These are phyloP conservation scores for Rhododendron simsii DNA, from an alignment of 148 eudicot genomes.

Conservation along the genomic window DNA sequence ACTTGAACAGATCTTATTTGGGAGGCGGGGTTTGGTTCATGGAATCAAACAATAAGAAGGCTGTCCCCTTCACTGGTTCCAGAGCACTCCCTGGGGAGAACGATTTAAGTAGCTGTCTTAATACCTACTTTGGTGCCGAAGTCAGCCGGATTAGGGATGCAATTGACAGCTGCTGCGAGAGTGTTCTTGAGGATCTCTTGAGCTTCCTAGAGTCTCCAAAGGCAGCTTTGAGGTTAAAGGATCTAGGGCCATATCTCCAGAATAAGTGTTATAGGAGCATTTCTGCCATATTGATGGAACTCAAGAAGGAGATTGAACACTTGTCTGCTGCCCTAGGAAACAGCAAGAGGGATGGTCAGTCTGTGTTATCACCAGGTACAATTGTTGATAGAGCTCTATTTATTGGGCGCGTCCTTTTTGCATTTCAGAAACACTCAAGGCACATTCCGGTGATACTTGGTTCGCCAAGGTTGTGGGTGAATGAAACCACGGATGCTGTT, in stretches of 20 bases:
- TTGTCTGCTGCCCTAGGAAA: slow-evolving; percentile 51
- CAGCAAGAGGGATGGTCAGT: slow-evolving; percentile 24
- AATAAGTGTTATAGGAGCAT: slow-evolving; percentile 64
- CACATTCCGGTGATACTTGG: slow-evolving; percentile 85
- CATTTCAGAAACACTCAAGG: slow-evolving; percentile 79
- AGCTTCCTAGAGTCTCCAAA: slow-evolving; percentile 91
- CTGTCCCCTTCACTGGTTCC: slow-evolving; percentile 32
- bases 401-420: slow-evolving; percentile 79
- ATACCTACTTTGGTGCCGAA: slow-evolving; percentile 80
- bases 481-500: slow-evolving; percentile 33
- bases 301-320: slow-evolving; percentile 61
- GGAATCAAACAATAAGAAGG: slow-evolving; percentile 54
- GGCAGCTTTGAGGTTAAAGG: slow-evolving; percentile 67
- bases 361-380: slow-evolving; percentile 41
- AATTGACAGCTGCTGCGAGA: slow-evolving; percentile 68
- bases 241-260: slow-evolving; percentile 72
- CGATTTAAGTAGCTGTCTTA: slow-evolving; percentile 72
- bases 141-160: slow-evolving; percentile 83
- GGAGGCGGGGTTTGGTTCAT: slow-evolving; percentile 90
- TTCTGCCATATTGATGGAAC: slow-evolving; percentile 54
- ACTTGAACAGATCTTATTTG: slow-evolving; percentile 48
- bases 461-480: slow-evolving; percentile 80
- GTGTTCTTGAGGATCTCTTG: slow-evolving; percentile 74
- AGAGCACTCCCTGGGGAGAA: slow-evolving; percentile 51
- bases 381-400: slow-evolving; percentile 76